phyloP scores from a whole-genome alignment of 331 rosid genomes.

The Telfairia occidentalis region DNA sequence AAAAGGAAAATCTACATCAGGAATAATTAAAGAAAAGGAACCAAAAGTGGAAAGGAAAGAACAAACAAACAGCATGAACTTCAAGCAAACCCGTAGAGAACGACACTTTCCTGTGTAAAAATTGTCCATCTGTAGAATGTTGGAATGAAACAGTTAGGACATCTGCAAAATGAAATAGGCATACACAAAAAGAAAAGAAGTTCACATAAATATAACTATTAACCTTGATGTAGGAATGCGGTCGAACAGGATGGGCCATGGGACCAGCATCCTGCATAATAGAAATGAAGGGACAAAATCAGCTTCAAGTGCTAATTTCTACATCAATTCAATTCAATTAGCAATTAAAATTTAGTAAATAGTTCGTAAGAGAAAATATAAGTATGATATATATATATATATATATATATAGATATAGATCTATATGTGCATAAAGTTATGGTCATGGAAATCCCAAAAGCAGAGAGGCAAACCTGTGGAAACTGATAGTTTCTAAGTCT shows the following conservation, averaged over 20 bases:
- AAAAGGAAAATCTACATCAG: constrained; percentile 12
- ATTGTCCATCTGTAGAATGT: constrained; percentile 87
- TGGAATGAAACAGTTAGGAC: constrained; percentile 13
- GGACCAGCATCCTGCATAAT: constrained; percentile 86
- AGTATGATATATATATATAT: neutral
- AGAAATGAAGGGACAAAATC: constrained; percentile 22
- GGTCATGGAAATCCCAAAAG: neutral
- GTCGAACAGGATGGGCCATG: constrained; percentile 98
- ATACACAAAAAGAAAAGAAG: neutral
- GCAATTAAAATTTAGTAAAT: neutral
- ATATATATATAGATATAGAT: no score
- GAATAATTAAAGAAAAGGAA: neutral
- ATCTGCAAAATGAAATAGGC: neutral
- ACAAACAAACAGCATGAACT: neutral
- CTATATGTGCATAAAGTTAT: neutral
- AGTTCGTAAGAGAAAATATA: neutral
- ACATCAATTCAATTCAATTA: neutral
- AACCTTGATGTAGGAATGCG: constrained; percentile 98
- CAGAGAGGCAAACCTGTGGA: constrained; percentile 58
- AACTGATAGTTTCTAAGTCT: constrained; percentile 82
- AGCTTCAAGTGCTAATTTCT: constrained; percentile 13
- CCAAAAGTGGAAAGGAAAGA: neutral
- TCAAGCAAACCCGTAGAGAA: constrained; percentile 8
- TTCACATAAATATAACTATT: constrained; percentile 18
- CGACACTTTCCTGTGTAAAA: constrained; percentile 78